Evolutionary conservation across 73 alveolate species (phyloP), one percentile per base, ranked within the genome.

Genomic region (Blepharisma stoltei): DNA sequence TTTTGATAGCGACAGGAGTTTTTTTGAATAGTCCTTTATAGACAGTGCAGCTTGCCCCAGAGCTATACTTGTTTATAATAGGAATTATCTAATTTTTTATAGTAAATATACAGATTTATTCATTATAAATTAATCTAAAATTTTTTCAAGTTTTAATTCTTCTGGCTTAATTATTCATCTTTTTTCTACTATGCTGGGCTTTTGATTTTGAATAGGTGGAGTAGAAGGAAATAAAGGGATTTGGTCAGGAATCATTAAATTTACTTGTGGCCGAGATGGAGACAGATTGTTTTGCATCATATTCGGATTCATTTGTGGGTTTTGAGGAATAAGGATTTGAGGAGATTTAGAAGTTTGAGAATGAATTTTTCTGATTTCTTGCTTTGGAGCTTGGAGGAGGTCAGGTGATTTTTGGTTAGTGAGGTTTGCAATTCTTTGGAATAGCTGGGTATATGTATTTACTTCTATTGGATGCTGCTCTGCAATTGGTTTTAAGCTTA

Each of bases 1-100:
- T 87, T 83, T 96, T 96, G 7, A 94, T 91, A 18, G 99, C 99
- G 0, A 94, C 97, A 70, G 92, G 98, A 6, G 95, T 92, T 50
- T 91, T 95, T 77, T 91, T 92, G 85, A 85, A 96, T 7, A 83
- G 78, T 0, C 99, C 99, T 68, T 86, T 84, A 81, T 80, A 96
- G 4, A 96, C 99, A 46, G 86, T 92, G 71, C 96, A 78, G 71
- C 86, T 60, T 60, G 73, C 14, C 48, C 73, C 73, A 14, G 48
- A n/a, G 14, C 46, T n/a, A n/a, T n/a, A n/a, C n/a, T n/a, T n/a
- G n/a, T n/a, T n/a, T n/a, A n/a, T n/a, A n/a, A n/a, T n/a, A n/a
- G n/a, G n/a, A n/a, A n/a, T n/a, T n/a, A n/a, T n/a, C n/a, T n/a
- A n/a, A n/a, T n/a, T n/a, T n/a, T n/a, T n/a, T n/a, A n/a, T n/a